phyloP scores from a whole-genome alignment of 148 eudicot genomes.

The Rhododendron griersonianum region DNA sequence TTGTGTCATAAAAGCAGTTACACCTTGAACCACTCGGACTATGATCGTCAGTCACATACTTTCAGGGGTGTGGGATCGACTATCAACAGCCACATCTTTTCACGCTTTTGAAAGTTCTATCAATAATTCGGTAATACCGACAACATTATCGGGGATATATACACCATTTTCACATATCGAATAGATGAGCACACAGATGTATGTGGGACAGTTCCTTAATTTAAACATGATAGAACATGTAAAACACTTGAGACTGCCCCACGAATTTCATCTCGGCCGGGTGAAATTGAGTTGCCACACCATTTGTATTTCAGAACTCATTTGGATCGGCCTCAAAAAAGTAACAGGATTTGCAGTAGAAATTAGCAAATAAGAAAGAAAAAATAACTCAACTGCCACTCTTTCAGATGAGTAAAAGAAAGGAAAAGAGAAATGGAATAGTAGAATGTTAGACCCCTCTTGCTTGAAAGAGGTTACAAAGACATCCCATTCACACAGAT shows the following conservation, averaged over 20 bases:
- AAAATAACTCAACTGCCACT: neutral
- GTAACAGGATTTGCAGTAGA: neutral
- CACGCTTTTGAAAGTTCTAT: neutral
- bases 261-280: conserved; percentile 10
- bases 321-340: conserved; percentile 7
- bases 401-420: neutral
- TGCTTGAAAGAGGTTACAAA: conserved; percentile 2
- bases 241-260: conserved; percentile 12
- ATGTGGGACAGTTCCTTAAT: neutral
- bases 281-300: conserved; percentile 13
- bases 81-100: neutral
- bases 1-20: too few relatives aligned
- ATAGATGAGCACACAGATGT: neutral
- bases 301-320: neutral
- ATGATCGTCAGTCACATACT: neutral
- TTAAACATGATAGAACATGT: conserved; percentile 9
- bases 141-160: too few relatives aligned
- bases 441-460: neutral
- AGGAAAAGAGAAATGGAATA: neutral
- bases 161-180: too few relatives aligned
- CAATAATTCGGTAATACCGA: neutral
- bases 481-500: neutral
- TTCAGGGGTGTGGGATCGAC: neutral
- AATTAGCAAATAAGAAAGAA: neutral
- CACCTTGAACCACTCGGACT: too few relatives aligned